phyloP scores from a whole-genome alignment of 202 grass and related monocot genomes.

The Musa balbisiana region DNA sequence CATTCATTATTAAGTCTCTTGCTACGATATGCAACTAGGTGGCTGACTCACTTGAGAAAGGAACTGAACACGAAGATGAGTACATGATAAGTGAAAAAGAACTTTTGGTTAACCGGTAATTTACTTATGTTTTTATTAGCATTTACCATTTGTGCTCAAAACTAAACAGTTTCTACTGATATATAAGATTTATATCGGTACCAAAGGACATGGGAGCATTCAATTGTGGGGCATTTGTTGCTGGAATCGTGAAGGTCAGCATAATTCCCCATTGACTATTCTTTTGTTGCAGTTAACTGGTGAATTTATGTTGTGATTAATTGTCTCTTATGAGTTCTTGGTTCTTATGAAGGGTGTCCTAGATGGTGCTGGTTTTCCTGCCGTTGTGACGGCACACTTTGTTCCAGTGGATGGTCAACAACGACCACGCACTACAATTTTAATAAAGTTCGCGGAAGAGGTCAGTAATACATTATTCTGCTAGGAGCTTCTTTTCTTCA shows the following conservation, averaged over 20 bases:
- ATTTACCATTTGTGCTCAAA: not conserved
- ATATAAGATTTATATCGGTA: constrained; percentile 76
- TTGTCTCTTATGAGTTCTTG: not conserved
- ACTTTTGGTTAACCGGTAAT: constrained; percentile 84
- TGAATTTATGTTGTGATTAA: not conserved
- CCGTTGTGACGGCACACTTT: constrained; percentile 84
- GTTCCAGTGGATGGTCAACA: constrained; percentile 93
- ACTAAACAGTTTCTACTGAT: constrained; percentile 11
- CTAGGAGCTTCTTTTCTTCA: not conserved
- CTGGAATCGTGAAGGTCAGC: constrained; percentile 78
- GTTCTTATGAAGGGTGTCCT: constrained; percentile 61
- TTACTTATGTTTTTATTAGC: not conserved
- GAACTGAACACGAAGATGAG: constrained; percentile 98
- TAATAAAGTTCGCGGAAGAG: constrained; percentile 97
- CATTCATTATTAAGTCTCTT: constrained; percentile 13
- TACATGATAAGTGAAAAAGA: constrained; percentile 99
- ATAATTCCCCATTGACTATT: not conserved
- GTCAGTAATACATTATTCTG: constrained; percentile 20
- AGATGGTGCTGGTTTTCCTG: constrained; percentile 80
- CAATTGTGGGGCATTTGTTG: constrained; percentile 95
- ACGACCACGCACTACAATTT: constrained; percentile 85
- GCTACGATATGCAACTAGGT: constrained; percentile 44
- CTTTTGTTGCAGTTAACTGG: not conserved
- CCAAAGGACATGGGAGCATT: constrained; percentile 98
- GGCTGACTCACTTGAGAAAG: constrained; percentile 97